Base-by-base conservation (phyloP, 176 grass and related monocot species). In the Bonia amplexicaulis region DNA sequence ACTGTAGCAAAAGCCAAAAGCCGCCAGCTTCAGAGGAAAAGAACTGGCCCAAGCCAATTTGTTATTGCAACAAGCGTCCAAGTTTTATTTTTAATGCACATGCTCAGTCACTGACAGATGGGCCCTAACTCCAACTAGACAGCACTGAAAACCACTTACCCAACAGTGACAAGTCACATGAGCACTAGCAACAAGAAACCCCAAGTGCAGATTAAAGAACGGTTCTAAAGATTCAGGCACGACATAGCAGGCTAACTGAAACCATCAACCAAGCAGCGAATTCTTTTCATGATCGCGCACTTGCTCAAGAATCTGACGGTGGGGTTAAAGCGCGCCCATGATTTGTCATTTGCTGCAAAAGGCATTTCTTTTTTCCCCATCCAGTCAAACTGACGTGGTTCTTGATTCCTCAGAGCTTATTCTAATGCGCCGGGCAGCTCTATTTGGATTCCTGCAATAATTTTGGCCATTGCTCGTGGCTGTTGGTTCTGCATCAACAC, bases 331-430 rank as follows among this genome's bases (percentile, higher is more conserved):
- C 80, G 27, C 26, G 67, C 52, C 29, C 31, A 22, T 17, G 73
- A 41, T 57, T 78, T 69, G 84, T 71, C 84, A 85, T 70, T 45
- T 27, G 45, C 2, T 12, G 25, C 70, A 20, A 73, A 79, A 73
- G 74, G 68, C 59, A 20, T 57, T 73, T 23, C 74, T 73, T 60
- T 78, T 23, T 40, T 57, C 66, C 69, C 69, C 77, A 74, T 70
- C 76, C 69, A 39, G 83, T 86, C 64, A 85, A 55, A 26, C 13
- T 86, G 83, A 86, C 88, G 88, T 82, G 88, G 84, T 53, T 69
- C 68, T 60, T 71, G 79, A 90, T 90, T 87, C 88, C 66, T 87
- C 64, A 62, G 53, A 25, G 70, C 64, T 76, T 83, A 77, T 81
- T 86, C 35, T 76, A 89, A 62, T 49, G 49, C 19, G 0, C 42